Evolutionary conservation across 768 basidiomycete species (phyloP), one percentile per base, ranked within the genome.

Genomic region (Auriscalpium vulgare): DNA sequence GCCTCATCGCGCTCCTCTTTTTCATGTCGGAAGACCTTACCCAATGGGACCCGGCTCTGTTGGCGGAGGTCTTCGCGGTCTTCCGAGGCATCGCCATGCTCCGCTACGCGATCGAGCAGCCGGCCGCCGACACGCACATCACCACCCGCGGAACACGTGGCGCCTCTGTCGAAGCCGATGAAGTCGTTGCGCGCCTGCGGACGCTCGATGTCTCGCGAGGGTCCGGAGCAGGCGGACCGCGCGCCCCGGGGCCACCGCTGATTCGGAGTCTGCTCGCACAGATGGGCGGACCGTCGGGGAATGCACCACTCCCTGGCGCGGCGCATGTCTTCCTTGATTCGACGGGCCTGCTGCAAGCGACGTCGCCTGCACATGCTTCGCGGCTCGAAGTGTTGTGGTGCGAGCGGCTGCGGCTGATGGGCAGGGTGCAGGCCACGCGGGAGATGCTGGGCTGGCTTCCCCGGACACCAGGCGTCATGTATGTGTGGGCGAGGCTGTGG

Each of bases 381-480:
- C 72, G 78, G 60, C 77, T 74, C 48, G 94, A 95, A 68, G 80
- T 87, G 35, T 63, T 78, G 46, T 84, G 93, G 63, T 89, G 87
- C 63, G 83, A 91, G 59, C 72, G 75, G 34, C 75, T 95, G 47
- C 76, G 88, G 38, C 67, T 72, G 2, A 71, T 88, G 52, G 86
- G 84, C 14, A 85, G 87, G 63, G 73, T 76, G 56, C 75, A 80
- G 56, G 74, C 80, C 37, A 77, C 88, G 1, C 70, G 78, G 50
- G 85, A 87, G 58, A 73, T 89, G 54, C 71, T 91, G 47, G 81
- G 82, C 21, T 88, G 88, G 82, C 78, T 94, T 29, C 92, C 93
- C 10, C 74, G 85, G 48, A 87, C 87, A 14, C 82, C 92, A 29
- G 88, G 81, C 4, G 82, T 83, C 50, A 77, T 78, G 35, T 95